phyloP scores from a whole-genome alignment of 257 asterid genomes.

The Solanum etuberosum region DNA sequence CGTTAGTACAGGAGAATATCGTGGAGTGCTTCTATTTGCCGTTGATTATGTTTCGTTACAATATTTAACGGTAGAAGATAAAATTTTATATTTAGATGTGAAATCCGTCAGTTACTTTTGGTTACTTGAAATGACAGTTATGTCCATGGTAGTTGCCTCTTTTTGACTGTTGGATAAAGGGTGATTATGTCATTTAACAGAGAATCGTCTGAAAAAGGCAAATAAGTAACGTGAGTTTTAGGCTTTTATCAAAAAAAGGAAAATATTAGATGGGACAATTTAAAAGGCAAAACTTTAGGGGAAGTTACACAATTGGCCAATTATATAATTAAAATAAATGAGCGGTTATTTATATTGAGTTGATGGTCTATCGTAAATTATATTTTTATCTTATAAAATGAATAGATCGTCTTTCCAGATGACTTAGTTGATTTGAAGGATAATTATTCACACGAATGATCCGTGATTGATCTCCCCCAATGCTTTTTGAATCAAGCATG shows the following conservation, averaged over 20 bases:
- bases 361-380: background rate
- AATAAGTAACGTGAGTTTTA: background rate
- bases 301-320: background rate
- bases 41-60: background rate
- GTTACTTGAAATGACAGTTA: background rate
- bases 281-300: background rate
- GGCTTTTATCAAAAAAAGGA: background rate
- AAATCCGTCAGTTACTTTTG: background rate
- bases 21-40: background rate
- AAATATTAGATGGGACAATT: background rate
- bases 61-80: background rate
- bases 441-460: background rate
- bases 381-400: background rate
- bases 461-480: background rate
- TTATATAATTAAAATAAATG: no score
- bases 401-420: background rate
- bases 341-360: background rate
- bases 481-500: rapidly evolving
- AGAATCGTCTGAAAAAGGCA: background rate
- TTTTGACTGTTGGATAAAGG: background rate
- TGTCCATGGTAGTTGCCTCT: background rate
- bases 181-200: background rate
- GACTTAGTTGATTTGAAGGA: background rate
- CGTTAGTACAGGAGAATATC: background rate
- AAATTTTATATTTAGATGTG: background rate